These are phyloP conservation scores for Serendipita vermifera DNA, from an alignment of 768 basidiomycete species.

Conservation along the genomic window DNA sequence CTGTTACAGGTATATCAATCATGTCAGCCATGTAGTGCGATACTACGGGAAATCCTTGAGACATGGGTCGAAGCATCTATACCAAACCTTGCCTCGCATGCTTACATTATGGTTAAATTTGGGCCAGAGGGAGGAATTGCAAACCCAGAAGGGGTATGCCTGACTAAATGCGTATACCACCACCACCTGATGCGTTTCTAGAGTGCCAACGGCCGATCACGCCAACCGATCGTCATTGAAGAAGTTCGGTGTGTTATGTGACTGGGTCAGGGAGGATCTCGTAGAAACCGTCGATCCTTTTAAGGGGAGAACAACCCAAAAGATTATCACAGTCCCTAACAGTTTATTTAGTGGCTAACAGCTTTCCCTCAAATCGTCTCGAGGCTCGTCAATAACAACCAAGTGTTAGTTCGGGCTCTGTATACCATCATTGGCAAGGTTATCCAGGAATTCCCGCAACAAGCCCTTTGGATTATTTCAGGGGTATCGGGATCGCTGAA, in stretches of 20 bases:
- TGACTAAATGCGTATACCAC: not conserved
- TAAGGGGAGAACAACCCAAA: slow-evolving; percentile 41
- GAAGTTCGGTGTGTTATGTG: slow-evolving; percentile 42
- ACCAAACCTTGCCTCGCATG: slow-evolving; percentile 87
- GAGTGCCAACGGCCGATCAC: slow-evolving; percentile 12
- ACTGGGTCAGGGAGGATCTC: slow-evolving; percentile 39
- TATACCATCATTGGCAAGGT: slow-evolving; percentile 56
- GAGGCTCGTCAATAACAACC: slow-evolving; percentile 65
- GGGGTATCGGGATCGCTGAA: not conserved
- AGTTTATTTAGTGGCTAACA: slow-evolving; percentile 64
- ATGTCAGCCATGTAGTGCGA: slow-evolving; percentile 31
- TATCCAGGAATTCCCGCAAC: slow-evolving; percentile 73
- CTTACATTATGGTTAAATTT: slow-evolving; percentile 91
- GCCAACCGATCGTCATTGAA: slow-evolving; percentile 18
- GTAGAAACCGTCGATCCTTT: slow-evolving; percentile 57
- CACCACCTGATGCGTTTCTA: slow-evolving; percentile 3
- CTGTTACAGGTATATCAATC: not conserved
- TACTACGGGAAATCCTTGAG: slow-evolving; percentile 58
- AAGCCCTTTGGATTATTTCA: slow-evolving; percentile 79
- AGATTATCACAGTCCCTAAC: not conserved
- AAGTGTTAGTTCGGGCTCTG: slow-evolving; percentile 46
- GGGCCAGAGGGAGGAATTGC: slow-evolving; percentile 41
- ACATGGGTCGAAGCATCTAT: slow-evolving; percentile 87
- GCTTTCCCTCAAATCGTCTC: slow-evolving; percentile 97
- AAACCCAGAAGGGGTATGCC: slow-evolving; percentile 10